Conservation (phyloP, 306 rosid species). For the Senna siamea region DNA sequence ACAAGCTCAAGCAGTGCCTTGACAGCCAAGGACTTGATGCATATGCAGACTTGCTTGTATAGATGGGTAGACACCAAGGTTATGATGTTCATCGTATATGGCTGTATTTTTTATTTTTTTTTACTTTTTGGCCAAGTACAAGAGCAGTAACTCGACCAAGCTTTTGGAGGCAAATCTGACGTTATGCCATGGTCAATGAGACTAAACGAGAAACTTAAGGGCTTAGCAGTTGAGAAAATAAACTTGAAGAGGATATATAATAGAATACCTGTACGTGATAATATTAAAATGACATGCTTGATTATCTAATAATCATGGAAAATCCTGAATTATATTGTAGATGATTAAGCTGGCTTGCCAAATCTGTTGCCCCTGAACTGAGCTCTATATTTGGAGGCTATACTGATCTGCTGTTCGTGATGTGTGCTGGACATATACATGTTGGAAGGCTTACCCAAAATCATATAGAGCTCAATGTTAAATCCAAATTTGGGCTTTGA, state of each 20-base stretch:
- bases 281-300: not conserved
- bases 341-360: not conserved
- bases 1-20: constrained; percentile 72
- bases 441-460: not conserved
- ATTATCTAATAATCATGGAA: not conserved
- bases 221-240: constrained; percentile 11
- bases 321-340: not conserved
- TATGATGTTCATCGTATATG: constrained; percentile 32
- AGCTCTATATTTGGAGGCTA: too few species aligned
- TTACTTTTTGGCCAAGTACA: constrained; percentile 23
- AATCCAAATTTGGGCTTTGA: too few species aligned
- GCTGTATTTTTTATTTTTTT: constrained; percentile 10
- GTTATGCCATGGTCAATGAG: constrained; percentile 20
- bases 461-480: too few species aligned
- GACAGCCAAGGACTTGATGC: constrained; percentile 69
- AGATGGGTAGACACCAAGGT: constrained; percentile 29
- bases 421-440: not conserved
- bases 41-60: constrained; percentile 64
- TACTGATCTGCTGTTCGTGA: not conserved
- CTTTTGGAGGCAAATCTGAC: constrained; percentile 35
- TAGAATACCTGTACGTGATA: not conserved
- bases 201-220: not conserved
- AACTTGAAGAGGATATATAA: not conserved
- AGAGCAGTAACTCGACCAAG: constrained; percentile 24
- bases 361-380: not conserved